Evolutionary conservation across 176 grass and related monocot genomes (phyloP), one percentile per base, ranked within the genome.

Genomic region (Stipa capillata): DNA sequence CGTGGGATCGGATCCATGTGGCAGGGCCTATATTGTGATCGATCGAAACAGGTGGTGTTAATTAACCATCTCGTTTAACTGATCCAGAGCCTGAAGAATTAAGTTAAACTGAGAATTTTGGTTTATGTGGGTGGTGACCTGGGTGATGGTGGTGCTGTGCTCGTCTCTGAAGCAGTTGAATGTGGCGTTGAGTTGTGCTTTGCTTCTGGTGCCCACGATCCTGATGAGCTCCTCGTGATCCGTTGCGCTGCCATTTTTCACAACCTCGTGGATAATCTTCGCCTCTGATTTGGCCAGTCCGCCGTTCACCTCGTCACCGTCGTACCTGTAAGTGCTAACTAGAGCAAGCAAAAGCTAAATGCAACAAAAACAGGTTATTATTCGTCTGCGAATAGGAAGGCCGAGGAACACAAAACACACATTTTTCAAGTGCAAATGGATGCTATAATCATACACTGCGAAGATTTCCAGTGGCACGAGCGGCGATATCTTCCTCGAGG

Each of bases 401-500:
- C 33, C 10, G 4, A 6, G 20, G 52, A 48, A 24, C 34, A 17
- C 20, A 31, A 49, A 23, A 20, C 0, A 3, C 12, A 8, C 1
- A 1, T 28, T 9, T 24, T 49, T 28, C 4, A 2, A n/a, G n/a
- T n/a, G n/a, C n/a, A n/a, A n/a, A n/a, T n/a, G n/a, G n/a, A n/a
- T n/a, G n/a, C n/a, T n/a, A 40, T 3, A 2, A 5, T 17, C 49
- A 11, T 88, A 91, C 91, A 11, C 48, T 49, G 48, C 87, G 47
- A 45, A 97, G 84, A 63, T 92, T 81, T 79, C 87, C 91, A 1
- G 72, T 71, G 20, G 91, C 64, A 25, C 66, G 14, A 8, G 79
- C 88, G 52, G 94, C 94, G 1, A 97, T 69, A 29, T 94, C 91
- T 85, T 97, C 94, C 71, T 97, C 94, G 42, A 97, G 77, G 12